These are phyloP conservation scores for Phytophthora lateralis DNA, from an alignment of 352 stramenopile genomes.

Conservation along the genomic window DNA sequence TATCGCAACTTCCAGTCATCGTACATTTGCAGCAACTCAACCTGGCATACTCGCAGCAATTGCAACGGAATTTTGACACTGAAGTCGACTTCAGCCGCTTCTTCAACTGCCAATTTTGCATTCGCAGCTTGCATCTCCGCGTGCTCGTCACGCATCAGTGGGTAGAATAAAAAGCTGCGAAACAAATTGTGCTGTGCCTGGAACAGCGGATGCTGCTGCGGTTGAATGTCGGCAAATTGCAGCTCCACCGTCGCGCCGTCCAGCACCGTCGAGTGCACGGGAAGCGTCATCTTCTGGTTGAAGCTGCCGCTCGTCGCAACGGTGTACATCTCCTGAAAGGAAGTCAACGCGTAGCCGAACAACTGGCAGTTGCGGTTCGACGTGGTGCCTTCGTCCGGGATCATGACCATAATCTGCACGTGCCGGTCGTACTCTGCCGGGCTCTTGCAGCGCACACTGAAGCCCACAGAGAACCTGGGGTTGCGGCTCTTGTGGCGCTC, in stretches of 20 bases:
- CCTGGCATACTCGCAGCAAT: constrained; percentile 72
- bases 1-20: constrained; percentile 77
- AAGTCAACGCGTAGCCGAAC: constrained; percentile 77
- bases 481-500: constrained; percentile 67
- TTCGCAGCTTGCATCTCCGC: constrained; percentile 48
- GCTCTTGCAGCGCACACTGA: constrained; percentile 57
- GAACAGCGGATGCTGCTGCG: constrained; percentile 59
- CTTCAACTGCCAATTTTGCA: constrained; percentile 77
- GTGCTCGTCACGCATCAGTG: constrained; percentile 60
- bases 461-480: constrained; percentile 73
- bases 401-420: constrained; percentile 79
- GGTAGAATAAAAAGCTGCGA: constrained; percentile 69
- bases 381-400: constrained; percentile 69
- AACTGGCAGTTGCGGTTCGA: constrained; percentile 70
- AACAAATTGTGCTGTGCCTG: constrained; percentile 56
- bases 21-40: constrained; percentile 75
- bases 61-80: constrained; percentile 84
- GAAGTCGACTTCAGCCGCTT: constrained; percentile 76
- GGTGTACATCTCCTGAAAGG: constrained; percentile 78
- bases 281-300: constrained; percentile 66
- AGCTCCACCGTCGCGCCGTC: constrained; percentile 71
- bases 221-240: constrained; percentile 56
- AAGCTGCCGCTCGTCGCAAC: constrained; percentile 65
- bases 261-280: constrained; percentile 63
- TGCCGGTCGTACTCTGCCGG: constrained; percentile 60